phyloP scores from a whole-genome alignment of 331 rosid genomes.

The Quercus tomentella region DNA sequence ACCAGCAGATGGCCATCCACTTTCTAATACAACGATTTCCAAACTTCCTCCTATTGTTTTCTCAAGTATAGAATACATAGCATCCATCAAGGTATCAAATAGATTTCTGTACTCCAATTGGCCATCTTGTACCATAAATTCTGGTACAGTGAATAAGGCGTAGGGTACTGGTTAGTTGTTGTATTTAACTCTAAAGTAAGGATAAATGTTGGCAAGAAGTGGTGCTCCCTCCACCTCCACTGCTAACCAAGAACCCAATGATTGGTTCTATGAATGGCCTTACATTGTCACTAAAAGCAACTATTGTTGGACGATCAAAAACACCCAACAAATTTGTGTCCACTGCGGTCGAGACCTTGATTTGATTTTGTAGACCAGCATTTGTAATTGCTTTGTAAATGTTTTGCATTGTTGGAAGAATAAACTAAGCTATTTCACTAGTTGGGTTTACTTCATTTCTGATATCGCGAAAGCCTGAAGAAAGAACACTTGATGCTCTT shows the following conservation, averaged over 20 bases:
- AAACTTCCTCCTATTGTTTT: slow-evolving; percentile 33
- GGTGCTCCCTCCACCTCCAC: background rate
- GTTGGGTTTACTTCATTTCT: slow-evolving; percentile 26
- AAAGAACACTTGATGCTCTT: no score
- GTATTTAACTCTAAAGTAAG: background rate
- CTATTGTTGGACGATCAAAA: background rate
- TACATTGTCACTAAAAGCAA: background rate
- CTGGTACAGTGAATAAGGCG: slow-evolving; percentile 47
- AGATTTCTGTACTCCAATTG: slow-evolving; percentile 38
- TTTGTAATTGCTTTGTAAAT: slow-evolving; percentile 8
- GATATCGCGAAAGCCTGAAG: background rate
- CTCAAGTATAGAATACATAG: slow-evolving; percentile 59
- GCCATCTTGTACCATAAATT: background rate
- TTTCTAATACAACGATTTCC: slow-evolving; percentile 56
- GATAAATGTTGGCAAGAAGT: slow-evolving; percentile 1
- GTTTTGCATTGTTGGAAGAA: slow-evolving; percentile 27
- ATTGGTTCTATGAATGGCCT: background rate
- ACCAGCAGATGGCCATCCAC: slow-evolving; percentile 77
- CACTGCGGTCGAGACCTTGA: slow-evolving; percentile 35
- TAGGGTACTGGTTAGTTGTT: slow-evolving; percentile 20
- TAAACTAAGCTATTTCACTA: background rate
- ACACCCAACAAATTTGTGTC: background rate
- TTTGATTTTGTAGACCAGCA: slow-evolving; percentile 5
- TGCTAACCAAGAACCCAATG: background rate
- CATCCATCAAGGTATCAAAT: slow-evolving; percentile 49